Evolutionary conservation across 495 filamentous ascomycete genomes (phyloP).

Genomic region (Staphylotrichum longicolle): DNA sequence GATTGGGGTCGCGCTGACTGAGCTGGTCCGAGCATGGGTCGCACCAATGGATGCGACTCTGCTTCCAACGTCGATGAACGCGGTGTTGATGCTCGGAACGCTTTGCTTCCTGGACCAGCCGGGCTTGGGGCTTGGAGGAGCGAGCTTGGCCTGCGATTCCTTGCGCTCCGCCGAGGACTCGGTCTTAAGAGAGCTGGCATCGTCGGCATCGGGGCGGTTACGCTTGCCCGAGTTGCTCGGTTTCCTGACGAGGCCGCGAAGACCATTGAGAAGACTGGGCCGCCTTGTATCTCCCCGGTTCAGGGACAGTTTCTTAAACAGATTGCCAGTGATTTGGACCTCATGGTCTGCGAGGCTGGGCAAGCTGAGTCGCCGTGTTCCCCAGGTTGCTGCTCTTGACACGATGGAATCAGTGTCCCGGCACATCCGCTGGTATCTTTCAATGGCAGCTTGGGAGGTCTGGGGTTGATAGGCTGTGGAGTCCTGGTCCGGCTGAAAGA

Average conservation of each 20-base stretch:
- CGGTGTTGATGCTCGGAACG: constrained; percentile 63
- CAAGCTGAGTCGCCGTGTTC: constrained; percentile 61
- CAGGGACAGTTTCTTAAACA: constrained; percentile 63
- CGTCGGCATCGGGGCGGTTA: constrained; percentile 41
- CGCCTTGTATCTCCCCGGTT: constrained; percentile 47
- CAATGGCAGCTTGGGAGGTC: constrained; percentile 54
- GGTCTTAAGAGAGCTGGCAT: constrained; percentile 36
- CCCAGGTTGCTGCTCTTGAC: constrained; percentile 72
- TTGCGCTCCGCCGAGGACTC: constrained; percentile 38
- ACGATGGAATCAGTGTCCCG: constrained; percentile 52
- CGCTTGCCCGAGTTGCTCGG: constrained; percentile 53
- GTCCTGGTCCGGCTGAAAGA: constrained; percentile 32
- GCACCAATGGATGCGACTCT: constrained; percentile 62
- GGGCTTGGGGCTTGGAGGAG: constrained; percentile 51
- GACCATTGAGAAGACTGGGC: constrained; percentile 42
- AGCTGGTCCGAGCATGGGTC: constrained; percentile 53
- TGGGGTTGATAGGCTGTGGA: constrained; percentile 44
- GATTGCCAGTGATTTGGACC: constrained; percentile 54
- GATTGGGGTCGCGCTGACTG: constrained; percentile 53
- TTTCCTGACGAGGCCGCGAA: constrained; percentile 57
- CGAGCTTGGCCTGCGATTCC: constrained; percentile 53
- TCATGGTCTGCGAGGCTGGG: constrained; percentile 58
- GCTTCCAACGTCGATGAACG: constrained; percentile 61
- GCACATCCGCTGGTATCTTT: constrained; percentile 44
- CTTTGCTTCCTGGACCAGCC: constrained; percentile 58